Conservation (phyloP, 371 early-diverging fungal species). For the Rhizopus sp. region DNA sequence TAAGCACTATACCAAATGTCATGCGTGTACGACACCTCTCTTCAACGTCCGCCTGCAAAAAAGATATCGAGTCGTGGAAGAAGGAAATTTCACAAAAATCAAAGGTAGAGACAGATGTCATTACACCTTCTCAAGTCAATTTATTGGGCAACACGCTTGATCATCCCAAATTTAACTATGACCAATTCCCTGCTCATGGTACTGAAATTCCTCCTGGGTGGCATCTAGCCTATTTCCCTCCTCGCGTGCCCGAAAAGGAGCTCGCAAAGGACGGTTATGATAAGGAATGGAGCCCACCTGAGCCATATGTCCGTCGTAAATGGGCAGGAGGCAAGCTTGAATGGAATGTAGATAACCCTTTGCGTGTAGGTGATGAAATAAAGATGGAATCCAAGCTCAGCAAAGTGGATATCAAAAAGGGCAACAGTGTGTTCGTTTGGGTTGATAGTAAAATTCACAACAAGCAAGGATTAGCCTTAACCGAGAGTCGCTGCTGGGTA, state of each 20-base stretch:
- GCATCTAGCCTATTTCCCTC: slow-evolving; percentile 77
- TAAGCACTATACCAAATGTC: not conserved
- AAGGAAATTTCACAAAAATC: slow-evolving; percentile 18
- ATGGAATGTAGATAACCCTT: slow-evolving; percentile 59
- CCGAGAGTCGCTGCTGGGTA: slow-evolving; percentile 68
- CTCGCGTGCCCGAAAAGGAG: slow-evolving; percentile 59
- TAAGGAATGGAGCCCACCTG: slow-evolving; percentile 68
- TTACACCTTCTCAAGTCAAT: slow-evolving; percentile 31
- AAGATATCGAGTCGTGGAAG: slow-evolving; percentile 19
- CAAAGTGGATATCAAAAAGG: slow-evolving; percentile 52
- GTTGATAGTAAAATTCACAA: slow-evolving; percentile 62
- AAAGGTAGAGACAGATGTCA: slow-evolving; percentile 24
- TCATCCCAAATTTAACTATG: slow-evolving; percentile 17
- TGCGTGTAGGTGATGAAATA: slow-evolving; percentile 63
- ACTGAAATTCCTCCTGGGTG: slow-evolving; percentile 67
- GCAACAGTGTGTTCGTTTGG: slow-evolving; percentile 68
- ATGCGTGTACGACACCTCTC: not conserved
- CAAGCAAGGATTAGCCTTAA: slow-evolving; percentile 59
- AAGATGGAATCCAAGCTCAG: slow-evolving; percentile 53
- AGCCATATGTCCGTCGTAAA: slow-evolving; percentile 71
- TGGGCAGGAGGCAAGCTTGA: slow-evolving; percentile 82
- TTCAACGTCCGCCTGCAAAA: not conserved
- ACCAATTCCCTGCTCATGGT: slow-evolving; percentile 32
- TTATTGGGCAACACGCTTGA: slow-evolving; percentile 27
- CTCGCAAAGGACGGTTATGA: slow-evolving; percentile 80